These are phyloP conservation scores for Sarcodon aspratus DNA, from an alignment of 768 basidiomycete genomes.

Conservation along the genomic window DNA sequence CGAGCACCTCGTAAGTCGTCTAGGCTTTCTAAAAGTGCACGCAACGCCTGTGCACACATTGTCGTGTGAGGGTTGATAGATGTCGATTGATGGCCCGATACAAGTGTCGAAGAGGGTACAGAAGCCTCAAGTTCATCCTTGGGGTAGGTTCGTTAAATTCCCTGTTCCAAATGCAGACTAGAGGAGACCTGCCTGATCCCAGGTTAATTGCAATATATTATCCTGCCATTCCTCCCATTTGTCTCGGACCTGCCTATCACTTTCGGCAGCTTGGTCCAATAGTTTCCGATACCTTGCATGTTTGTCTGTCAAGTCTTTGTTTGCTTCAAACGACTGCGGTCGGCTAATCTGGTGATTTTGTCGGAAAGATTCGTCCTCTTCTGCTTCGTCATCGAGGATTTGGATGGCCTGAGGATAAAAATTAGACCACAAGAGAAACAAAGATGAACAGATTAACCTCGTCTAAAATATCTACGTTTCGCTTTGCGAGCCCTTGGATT, in stretches of 20 bases:
- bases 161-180: not conserved
- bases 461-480: constrained; percentile 52
- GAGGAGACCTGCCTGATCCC: constrained; percentile 37
- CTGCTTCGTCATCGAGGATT: constrained; percentile 82
- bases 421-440: not conserved
- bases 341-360: constrained; percentile 37
- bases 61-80: constrained; percentile 25
- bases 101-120: constrained; percentile 54
- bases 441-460: constrained; percentile 40
- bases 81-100: constrained; percentile 3
- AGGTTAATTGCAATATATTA: constrained; percentile 56
- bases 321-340: constrained; percentile 69
- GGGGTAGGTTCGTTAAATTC: constrained; percentile 2
- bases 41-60: constrained; percentile 56
- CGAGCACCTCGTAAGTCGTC: constrained; percentile 59
- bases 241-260: constrained; percentile 63
- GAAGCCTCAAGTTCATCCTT: constrained; percentile 57
- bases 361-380: constrained; percentile 67
- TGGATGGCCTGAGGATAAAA: constrained; percentile 60
- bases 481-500: constrained; percentile 51
- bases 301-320: constrained; percentile 58
- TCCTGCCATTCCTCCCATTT: constrained; percentile 90
- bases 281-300: constrained; percentile 63
- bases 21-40: constrained; percentile 67
- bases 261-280: constrained; percentile 57